Percentiles rank a stretch among this genome's conserved stretches.
Evolutionary conservation across 1,284 basidiomycete species (phyloP).

Genomic region (Pyrrhoderma noxium): DNA sequence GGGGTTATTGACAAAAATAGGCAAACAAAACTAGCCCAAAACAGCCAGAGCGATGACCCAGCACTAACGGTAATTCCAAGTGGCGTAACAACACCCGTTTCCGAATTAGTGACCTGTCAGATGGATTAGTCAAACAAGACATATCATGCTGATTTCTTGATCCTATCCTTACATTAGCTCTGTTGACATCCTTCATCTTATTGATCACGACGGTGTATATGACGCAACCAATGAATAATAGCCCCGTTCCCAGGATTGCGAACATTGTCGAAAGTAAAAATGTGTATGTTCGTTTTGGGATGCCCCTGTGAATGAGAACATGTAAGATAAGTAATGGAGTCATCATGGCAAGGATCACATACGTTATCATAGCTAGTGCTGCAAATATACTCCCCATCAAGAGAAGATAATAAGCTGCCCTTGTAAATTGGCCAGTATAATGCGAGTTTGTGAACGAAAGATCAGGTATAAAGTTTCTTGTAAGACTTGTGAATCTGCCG

Average conservation of each 20-base stretch:
- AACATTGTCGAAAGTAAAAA: conserved; percentile 63
- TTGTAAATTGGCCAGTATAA: conserved; percentile 55
- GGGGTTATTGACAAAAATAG: conserved; percentile 57
- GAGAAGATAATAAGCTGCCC: conserved; percentile 67
- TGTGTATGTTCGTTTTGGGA: conserved; percentile 55
- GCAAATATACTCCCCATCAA: conserved; percentile 65
- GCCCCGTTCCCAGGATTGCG: conserved; percentile 50
- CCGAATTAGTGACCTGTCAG: conserved; percentile 27
- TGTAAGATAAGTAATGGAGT: not conserved
- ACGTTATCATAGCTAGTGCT: conserved; percentile 51
- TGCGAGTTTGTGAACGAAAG: conserved; percentile 54
- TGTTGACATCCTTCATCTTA: conserved; percentile 54
- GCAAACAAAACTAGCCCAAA: conserved; percentile 65
- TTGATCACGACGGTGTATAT: conserved; percentile 73
- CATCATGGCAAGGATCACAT: conserved; percentile 30
- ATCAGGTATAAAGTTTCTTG: conserved; percentile 43
- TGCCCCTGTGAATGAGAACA: conserved; percentile 30
- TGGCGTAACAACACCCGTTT: conserved; percentile 31
- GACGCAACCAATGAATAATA: conserved; percentile 60
- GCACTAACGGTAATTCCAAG: conserved; percentile 55
- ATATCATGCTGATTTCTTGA: not conserved
- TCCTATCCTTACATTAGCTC: conserved; percentile 19
- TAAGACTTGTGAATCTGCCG: conserved; percentile 49
- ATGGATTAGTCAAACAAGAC: not conserved
- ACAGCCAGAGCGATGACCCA: conserved; percentile 55